Evolutionary conservation across 2,329 filamentous ascomycete species (phyloP), one percentile per base, ranked within the genome.

Genomic region (Cytospora mali): DNA sequence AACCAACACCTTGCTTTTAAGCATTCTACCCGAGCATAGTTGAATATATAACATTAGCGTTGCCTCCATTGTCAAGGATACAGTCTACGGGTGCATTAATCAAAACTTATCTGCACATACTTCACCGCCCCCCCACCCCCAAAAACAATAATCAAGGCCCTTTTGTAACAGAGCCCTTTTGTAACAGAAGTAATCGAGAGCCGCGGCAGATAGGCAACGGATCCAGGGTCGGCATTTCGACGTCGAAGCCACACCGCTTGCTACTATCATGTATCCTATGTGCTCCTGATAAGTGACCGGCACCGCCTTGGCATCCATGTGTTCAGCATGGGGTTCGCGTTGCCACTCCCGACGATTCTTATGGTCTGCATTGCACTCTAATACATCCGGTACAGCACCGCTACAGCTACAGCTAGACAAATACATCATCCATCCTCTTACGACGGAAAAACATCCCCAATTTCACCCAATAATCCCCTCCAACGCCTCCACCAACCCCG

Each of bases 401-500:
- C 14, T 18, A 39, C 35, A 39, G 35, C 6, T 18, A 39, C n/a
- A 46, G 5, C 18, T 11, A 11, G 9, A 13, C 9, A 46, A 18
- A 46, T 46, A 23, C n/a, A 46, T n/a, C 4, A 11, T 11, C 42
- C 16, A n/a, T 46, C 42, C 7, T 46, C 18, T 18, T 23, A 1
- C 16, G n/a, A n/a, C n/a, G 16, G 9, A 13, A 9, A 23, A 2
- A 46, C 2, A 23, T 4, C n/a, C 9, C n/a, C 28, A 23, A 18
- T 11, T 6, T 51, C 42, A 57, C 14, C 53, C 64, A 18, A 65
- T 61, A 23, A 65, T 65, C 25, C 48, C 54, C 57, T 65, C 64
- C 49, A 97, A 75, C 1, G 91, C 90, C 73, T 92, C 89, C 4
- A 82, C 80, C 66, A 97, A 75, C 0, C 87, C 93, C 58, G 83